A percentile compares a stretch with the other conserved stretches of the same genome.
Conservation (phyloP, 139 green algal genomes). For the Tetraselmis chui region DNA sequence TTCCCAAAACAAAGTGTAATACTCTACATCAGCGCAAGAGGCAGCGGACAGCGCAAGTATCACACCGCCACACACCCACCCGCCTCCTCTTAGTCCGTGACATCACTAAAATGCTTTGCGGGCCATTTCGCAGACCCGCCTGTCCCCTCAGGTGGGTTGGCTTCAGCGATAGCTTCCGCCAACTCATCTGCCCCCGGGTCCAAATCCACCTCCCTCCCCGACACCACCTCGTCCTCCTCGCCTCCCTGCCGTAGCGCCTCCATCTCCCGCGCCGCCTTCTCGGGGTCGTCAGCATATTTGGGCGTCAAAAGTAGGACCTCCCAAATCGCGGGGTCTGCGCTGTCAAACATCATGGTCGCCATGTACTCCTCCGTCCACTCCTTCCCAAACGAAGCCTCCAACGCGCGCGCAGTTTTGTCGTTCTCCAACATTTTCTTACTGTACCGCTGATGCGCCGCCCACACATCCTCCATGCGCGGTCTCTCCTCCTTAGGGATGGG, state of each 20-base stretch:
- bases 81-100: no score
- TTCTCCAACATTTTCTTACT: conserved; percentile 61
- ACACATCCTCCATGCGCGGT: neutral
- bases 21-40: no score
- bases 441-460: conserved; percentile 26
- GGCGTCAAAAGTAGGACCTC: neutral
- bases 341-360: conserved; percentile 48
- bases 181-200: no score
- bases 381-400: conserved; percentile 54
- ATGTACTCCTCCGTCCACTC: conserved; percentile 59
- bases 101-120: no score
- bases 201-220: no score
- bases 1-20: no score
- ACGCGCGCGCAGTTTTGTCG: conserved; percentile 60
- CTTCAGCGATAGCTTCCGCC: no score
- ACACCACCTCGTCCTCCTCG: no score
- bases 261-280: neutral
- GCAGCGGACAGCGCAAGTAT: no score
- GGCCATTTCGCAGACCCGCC: no score
- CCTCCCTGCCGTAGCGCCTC: neutral
- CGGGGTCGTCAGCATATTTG: neutral
- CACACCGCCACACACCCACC: no score
- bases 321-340: neutral
- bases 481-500: neutral
- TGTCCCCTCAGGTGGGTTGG: no score